phyloP scores from a whole-genome alignment of 495 filamentous ascomycete species.

The Daldinia vernicosa region DNA sequence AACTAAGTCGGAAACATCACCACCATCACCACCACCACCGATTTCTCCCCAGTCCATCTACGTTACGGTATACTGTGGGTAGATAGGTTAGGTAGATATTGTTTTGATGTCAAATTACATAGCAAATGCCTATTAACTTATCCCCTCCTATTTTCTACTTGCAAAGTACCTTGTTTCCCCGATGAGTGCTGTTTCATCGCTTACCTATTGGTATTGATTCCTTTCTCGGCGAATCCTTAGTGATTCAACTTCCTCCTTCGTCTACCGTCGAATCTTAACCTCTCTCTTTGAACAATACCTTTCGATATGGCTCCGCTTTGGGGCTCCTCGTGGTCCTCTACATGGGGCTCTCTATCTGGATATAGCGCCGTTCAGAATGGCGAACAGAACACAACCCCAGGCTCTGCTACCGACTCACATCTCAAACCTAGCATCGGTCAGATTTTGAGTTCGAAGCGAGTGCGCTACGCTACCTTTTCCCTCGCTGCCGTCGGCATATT shows the following conservation, averaged over 20 bases:
- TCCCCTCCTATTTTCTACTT: background rate
- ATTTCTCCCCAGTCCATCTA: background rate
- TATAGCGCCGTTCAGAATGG: conserved; percentile 40
- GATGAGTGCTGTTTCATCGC: conserved; percentile 32
- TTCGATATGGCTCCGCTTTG: conserved; percentile 45
- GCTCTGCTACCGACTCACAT: conserved; percentile 30
- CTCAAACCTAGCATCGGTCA: conserved; percentile 47
- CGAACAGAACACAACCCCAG: conserved; percentile 30
- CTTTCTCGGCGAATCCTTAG: conserved; percentile 30
- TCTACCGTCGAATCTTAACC: background rate
- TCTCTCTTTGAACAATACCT: background rate
- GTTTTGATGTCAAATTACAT: background rate
- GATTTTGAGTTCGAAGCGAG: conserved; percentile 45
- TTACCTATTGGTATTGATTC: conserved; percentile 29
- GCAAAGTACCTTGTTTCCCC: conserved; percentile 2
- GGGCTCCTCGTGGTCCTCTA: conserved; percentile 44
- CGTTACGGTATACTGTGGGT: background rate
- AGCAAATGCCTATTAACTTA: conserved; percentile 8
- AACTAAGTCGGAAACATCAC: background rate
- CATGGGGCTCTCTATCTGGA: conserved; percentile 41
- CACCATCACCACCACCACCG: background rate
- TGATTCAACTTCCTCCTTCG: conserved; percentile 29
- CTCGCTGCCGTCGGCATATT: conserved; percentile 39
- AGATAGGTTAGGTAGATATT: background rate
- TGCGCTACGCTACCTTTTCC: conserved; percentile 42